A percentile compares a stretch with the other conserved stretches of the same genome.
Evolutionary conservation across 441 rosid species (phyloP).

Genomic region (Gossypium gossypioides): DNA sequence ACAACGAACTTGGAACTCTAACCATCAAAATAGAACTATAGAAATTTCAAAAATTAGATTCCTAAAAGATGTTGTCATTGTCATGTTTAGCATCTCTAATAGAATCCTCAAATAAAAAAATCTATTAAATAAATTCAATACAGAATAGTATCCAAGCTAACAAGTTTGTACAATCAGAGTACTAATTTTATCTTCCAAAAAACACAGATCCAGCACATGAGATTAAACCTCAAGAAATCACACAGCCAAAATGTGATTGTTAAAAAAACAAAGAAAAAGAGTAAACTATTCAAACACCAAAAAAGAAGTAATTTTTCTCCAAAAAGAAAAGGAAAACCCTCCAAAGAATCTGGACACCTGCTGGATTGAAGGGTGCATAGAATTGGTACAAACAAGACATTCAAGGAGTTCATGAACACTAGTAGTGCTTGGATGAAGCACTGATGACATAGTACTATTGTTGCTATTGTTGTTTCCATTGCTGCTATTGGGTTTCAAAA

Average conservation of each 20-base stretch:
- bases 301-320: background rate
- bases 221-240: background rate
- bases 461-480: constrained; percentile 15
- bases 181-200: background rate
- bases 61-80: background rate
- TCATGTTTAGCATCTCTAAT: background rate
- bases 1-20: background rate
- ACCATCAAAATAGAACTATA: no score
- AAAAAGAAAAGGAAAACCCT: background rate
- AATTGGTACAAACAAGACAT: no score
- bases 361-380: no score
- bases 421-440: constrained; percentile 21
- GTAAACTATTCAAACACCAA: background rate
- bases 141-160: background rate
- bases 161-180: background rate
- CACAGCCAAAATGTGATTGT: no score
- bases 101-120: background rate
- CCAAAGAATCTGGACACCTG: background rate
- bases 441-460: constrained; percentile 30
- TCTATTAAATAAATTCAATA: background rate
- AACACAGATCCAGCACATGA: background rate
- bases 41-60: no score
- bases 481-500: constrained; percentile 42
- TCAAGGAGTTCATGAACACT: no score
- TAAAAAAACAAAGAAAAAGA: background rate